Base-by-base conservation (phyloP, 2,329 filamentous ascomycete genomes). In the Claviceps sp. region DNA sequence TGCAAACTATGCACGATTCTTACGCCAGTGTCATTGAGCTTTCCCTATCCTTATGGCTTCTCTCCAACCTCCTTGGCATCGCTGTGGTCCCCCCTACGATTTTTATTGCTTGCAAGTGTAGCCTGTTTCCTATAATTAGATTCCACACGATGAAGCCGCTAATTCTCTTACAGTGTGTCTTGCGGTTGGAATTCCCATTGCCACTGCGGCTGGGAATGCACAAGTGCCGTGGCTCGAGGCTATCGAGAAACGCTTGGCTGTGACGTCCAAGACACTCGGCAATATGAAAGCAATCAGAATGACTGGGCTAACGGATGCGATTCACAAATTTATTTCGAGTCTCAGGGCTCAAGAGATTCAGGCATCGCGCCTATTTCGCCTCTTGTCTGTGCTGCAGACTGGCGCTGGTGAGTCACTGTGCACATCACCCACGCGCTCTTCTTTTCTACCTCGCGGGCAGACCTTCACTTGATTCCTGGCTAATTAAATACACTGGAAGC, bases 241-340 rank as follows among this genome's bases (percentile, higher is more conserved):
- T 1, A 62, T 63, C 26, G 58, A 63, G 34, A 54, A 55, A n/a
- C 58, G 61, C 0, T 47, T 63, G 13, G 56, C 56, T 4, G 58
- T 57, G 16, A 63, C 61, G 0, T 49, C 61, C 0, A 58, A 58
- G 37, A 54, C 57, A 2, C 51, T 63, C 5, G 54, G 56, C 6
- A 53, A 53, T 2, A 70, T 72, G 61, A 72, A 71, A 52, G 63
- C 64, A 11, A 61, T 73, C 48, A 71, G 70, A 54, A 69, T 73
- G 64, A 66, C 65, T 51, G 71, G 71, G 0, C 57, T 72, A 22
- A 65, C 64, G 11, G 61, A 65, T 24, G 60, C 59, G 16, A 54
- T 71, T 18, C 61, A 61, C 0, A 45, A 54, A 5, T 63, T 63
- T 13, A 56, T 72, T 18, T 65, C 69, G 48, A 52, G 58, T 37